Conservation (phyloP, 192 early-diverging fungal species). For the Neocallimastix lanati region DNA sequence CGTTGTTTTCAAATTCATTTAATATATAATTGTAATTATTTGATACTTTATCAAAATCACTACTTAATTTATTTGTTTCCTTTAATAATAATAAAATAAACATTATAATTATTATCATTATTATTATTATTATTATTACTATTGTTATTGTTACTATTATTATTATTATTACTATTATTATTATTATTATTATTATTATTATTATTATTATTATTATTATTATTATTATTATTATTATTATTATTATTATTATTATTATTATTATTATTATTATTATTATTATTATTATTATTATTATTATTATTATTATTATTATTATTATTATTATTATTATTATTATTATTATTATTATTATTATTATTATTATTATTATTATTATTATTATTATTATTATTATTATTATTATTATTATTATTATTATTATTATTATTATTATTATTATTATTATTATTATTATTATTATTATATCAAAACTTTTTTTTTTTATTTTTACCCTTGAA, state of each 20-base stretch:
- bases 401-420: neutral
- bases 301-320: neutral
- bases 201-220: neutral
- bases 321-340: neutral
- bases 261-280: neutral
- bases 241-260: neutral
- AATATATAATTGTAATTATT: conserved; percentile 20
- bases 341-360: neutral
- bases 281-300: neutral
- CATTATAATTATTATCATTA: neutral
- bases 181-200: neutral
- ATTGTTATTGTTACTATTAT: too few species aligned
- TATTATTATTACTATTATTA: neutral
- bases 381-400: neutral
- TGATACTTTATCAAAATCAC: conserved; percentile 25
- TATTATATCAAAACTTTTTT: neutral
- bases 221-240: neutral
- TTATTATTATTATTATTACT: neutral
- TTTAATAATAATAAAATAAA: neutral
- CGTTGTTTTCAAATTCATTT: conserved; percentile 16
- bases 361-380: neutral
- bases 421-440: neutral
- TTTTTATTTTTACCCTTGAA: conserved; percentile 9
- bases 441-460: neutral
- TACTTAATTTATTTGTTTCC: conserved; percentile 26